Evolutionary conservation across 352 stramenopile species (phyloP), one percentile per base, ranked within the genome.

Genomic region (Globisporangium nodosum): DNA sequence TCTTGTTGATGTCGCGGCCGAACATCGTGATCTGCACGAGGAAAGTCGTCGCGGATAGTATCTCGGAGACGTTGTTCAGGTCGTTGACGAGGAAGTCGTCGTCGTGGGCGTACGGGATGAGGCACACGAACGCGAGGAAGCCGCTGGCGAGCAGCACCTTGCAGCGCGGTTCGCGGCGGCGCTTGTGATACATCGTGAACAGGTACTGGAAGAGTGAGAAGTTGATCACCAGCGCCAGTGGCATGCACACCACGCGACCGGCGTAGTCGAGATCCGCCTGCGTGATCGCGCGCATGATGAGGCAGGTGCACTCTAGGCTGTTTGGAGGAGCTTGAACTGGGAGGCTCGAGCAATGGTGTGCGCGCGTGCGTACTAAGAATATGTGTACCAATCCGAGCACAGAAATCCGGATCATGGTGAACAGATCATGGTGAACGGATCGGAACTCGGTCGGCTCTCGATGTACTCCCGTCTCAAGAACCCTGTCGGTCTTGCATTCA

Each of bases 131-230:
- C 3, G 55, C 54, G 20, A 70, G 5, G 30, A 70, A 63, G 0
- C 59, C 56, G 16, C 55, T 52, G 3, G 59, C 31, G 33, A 68
- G 21, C 15, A 73, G 21, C 12, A 53, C 13, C 15, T 8, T 13
- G 20, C 6, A 24, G 24, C 13, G 37, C 5, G 12, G 52, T 35
- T 58, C 24, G 31, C 35, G 16, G 3, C 50, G 50, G 33, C 50
- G 50, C 18, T 46, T 33, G 50, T 52, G 73, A 60, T 73, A 81
- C 46, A 78, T 63, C 2, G 40, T 45, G 2, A 62, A 1, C 13
- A 81, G 65, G 50, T 81, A 81, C 47, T 71, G 55, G 35, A 81
- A 60, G n/a, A 80, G 52, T 5, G 69, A 65, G 42, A 70, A 81
- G 65, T 77, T 81, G 21, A 78, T 54, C 24, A 54, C 13, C 49